These are phyloP conservation scores for Pestalotiopsis sp. DNA, from an alignment of 2,329 filamentous ascomycete species.

Conservation along the genomic window DNA sequence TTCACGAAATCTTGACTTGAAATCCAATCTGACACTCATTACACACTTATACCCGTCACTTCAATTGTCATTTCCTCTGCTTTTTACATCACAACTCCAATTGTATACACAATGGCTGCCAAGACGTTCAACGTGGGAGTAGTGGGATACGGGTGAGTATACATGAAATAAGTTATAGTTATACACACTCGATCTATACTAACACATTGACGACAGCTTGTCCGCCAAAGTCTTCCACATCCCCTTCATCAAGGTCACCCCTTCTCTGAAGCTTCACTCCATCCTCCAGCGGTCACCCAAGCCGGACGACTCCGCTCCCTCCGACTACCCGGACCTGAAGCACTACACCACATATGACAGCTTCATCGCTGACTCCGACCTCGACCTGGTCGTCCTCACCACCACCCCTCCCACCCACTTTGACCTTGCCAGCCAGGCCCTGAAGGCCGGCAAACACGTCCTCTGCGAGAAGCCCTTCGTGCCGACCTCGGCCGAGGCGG, in stretches of 20 bases:
- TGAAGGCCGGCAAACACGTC: slow-evolving; percentile 75
- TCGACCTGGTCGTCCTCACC: slow-evolving; percentile 72
- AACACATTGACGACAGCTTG: slow-evolving; percentile 38
- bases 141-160: slow-evolving; percentile 53
- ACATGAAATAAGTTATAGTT: not conserved
- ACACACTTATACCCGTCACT: not conserved
- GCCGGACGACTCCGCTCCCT: slow-evolving; percentile 65
- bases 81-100: not conserved
- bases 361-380: slow-evolving; percentile 64
- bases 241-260: slow-evolving; percentile 69
- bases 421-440: slow-evolving; percentile 62
- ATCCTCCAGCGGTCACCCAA: slow-evolving; percentile 76
- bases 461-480: slow-evolving; percentile 85
- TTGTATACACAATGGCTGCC: slow-evolving; percentile 19
- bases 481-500: slow-evolving; percentile 69
- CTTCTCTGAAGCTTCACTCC: slow-evolving; percentile 69
- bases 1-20: not conserved
- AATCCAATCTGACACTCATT: not conserved
- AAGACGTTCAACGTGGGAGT: slow-evolving; percentile 53
- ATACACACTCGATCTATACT: not conserved
- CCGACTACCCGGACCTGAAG: slow-evolving; percentile 67
- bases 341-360: slow-evolving; percentile 65
- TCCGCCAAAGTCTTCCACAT: slow-evolving; percentile 84
- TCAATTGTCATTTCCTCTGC: not conserved
- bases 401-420: slow-evolving; percentile 76